These are phyloP conservation scores for Wickerhamiella pararugosa DNA, from an alignment of 1,139 yeast genomes.

Conservation along the genomic window DNA sequence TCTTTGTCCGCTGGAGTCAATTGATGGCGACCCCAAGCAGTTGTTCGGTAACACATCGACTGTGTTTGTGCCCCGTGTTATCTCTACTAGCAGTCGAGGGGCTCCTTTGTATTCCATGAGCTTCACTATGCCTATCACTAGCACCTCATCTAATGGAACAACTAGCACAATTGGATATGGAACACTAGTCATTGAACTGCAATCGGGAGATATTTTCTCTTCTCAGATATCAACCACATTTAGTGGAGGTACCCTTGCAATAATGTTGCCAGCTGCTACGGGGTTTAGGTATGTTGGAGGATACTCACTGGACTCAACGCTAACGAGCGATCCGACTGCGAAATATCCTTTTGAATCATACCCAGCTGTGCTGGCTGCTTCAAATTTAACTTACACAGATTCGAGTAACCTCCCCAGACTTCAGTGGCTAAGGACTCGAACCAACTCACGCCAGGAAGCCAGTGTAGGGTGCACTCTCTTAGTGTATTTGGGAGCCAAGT, in stretches of 20 bases:
- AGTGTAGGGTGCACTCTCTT: slow-evolving; percentile 63
- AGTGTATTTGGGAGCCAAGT: slow-evolving; percentile 34
- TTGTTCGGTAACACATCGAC: not conserved
- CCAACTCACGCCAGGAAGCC: slow-evolving; percentile 32
- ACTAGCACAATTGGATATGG: too few species aligned
- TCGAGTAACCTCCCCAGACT: slow-evolving; percentile 29
- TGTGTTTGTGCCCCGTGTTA: not conserved
- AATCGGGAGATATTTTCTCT: too few species aligned
- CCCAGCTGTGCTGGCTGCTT: slow-evolving; percentile 31
- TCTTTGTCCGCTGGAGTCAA: not conserved
- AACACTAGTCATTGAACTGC: too few species aligned
- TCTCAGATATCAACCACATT: too few species aligned
- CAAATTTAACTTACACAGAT: slow-evolving; percentile 18
- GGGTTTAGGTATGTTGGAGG: too few species aligned
- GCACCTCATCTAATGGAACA: not conserved
- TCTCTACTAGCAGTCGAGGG: slow-evolving; percentile 1
- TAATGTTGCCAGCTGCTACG: too few species aligned
- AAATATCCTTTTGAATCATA: slow-evolving; percentile 14
- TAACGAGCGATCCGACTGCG: slow-evolving; percentile 7
- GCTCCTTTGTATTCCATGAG: slow-evolving; percentile 4
- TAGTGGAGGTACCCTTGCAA: too few species aligned
- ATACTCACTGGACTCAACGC: not conserved
- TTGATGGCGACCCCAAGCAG: not conserved
- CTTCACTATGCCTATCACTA: slow-evolving; percentile 3
- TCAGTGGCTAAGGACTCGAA: slow-evolving; percentile 32